Evolutionary conservation across 2,329 filamentous ascomycete genomes (phyloP), one percentile per base, ranked within the genome.

Genomic region (Sporothrix mexicana): DNA sequence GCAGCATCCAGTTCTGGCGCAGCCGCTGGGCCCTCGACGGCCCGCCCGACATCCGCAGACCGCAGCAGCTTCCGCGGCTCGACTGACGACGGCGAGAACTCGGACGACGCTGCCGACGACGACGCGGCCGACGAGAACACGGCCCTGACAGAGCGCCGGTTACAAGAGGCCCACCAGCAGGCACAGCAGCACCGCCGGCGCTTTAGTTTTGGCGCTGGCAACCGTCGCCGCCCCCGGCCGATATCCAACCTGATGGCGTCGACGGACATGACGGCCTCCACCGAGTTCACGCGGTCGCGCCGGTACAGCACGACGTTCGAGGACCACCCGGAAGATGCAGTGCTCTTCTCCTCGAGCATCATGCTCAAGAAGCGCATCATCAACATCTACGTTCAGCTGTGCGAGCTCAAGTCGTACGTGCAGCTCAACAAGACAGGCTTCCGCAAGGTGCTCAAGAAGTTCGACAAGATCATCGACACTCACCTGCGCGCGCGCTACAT

Each of bases 341-440:
- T 94, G 74, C 79, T 88, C 17, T 89, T 87, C 78, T 89, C 87
- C 64, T 90, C 92, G 1, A 88, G 88, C 36, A 92, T 98, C 76
- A 95, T 94, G 78, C 84, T 99, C 75, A 98, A 98, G 86, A 98
- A 97, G 84, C 90, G 95, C 71, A 92, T 94, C 72, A 90, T 97
- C 76, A 90, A 90, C 79, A 85, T 95, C 74, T 99, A 98, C 79
- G 96, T 99, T 62, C 92, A 93, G 76, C 85, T 98, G 20, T 98
- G 95, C 83, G 96, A 98, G 81, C 88, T 99, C 78, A 97, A 97
- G 80, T 98, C 95, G 1, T 99, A 95, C 79, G 91, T 95, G 72
- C 95, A 98, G 83, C 89, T 99, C 75, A 99, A 99, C 86, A 92
- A 93, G 82, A 99, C 96, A 0, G 96, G 96, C 13, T 99, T 99